These are phyloP conservation scores for Myrica gale DNA, from an alignment of 306 rosid species.

Conservation along the genomic window DNA sequence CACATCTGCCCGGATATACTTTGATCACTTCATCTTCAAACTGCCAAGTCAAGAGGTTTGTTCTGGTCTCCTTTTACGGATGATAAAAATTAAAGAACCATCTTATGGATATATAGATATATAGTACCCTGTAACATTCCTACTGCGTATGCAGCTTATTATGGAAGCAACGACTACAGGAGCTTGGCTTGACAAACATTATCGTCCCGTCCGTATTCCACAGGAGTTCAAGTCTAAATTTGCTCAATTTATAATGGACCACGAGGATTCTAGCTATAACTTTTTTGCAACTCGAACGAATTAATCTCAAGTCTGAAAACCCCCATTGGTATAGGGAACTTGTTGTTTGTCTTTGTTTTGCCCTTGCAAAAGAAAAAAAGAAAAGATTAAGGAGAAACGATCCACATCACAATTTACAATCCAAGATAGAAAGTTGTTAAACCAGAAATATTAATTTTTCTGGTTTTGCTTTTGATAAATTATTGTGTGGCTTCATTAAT, in stretches of 20 bases:
- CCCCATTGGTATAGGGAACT: neutral
- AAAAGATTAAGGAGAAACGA: neutral
- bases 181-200: conserved; percentile 78
- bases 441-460: neutral
- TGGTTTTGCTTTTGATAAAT: too few species aligned
- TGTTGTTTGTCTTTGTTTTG: neutral
- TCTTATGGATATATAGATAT: conserved; percentile 1
- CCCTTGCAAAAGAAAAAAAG: neutral
- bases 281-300: neutral
- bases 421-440: neutral
- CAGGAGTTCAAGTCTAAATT: conserved; percentile 60
- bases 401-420: neutral
- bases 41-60: conserved; percentile 81
- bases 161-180: conserved; percentile 81
- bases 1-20: conserved; percentile 69
- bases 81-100: neutral
- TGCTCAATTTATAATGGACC: conserved; percentile 40
- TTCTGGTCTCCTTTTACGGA: neutral
- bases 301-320: too few species aligned
- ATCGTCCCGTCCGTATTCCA: conserved; percentile 76
- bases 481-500: too few species aligned
- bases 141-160: conserved; percentile 49
- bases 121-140: conserved; percentile 7
- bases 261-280: conserved; percentile 38
- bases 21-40: conserved; percentile 71